Conservation (phyloP, 768 basidiomycete species). For the Tylopilus balloui region DNA sequence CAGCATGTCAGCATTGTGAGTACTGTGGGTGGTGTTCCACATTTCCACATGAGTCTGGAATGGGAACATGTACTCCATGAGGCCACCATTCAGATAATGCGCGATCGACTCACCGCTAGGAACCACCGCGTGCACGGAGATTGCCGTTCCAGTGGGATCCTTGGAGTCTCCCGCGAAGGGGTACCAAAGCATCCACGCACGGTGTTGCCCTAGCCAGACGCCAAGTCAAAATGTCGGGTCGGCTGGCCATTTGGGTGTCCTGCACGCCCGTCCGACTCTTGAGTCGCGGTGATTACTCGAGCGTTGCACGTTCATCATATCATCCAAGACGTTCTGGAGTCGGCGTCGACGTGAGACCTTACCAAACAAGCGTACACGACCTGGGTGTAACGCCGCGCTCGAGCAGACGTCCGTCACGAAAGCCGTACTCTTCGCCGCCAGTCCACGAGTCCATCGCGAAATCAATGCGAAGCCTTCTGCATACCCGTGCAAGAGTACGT, state of each 20-base stretch:
- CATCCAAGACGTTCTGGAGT: not conserved
- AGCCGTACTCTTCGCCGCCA: no score
- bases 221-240: not conserved
- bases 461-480: constrained; percentile 54
- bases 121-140: constrained; percentile 15
- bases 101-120: constrained; percentile 2
- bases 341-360: no score
- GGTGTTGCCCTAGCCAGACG: not conserved
- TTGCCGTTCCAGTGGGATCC: constrained; percentile 8
- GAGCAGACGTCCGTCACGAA: no score
- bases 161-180: not conserved
- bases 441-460: not conserved
- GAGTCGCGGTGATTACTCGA: constrained; percentile 18
- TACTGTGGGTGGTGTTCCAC: constrained; percentile 22
- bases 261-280: not conserved
- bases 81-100: constrained; percentile 13
- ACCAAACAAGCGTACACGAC: no score
- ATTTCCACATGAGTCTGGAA: constrained; percentile 15
- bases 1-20: constrained; percentile 8
- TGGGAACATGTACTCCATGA: constrained; percentile 14
- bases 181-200: not conserved
- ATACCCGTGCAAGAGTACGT: constrained; percentile 49
- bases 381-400: no score
- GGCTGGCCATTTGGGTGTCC: not conserved
- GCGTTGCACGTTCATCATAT: constrained; percentile 6